Evolutionary conservation across 2,329 filamentous ascomycete genomes (phyloP).

Genomic region (Arthrobotrys sinensis): DNA sequence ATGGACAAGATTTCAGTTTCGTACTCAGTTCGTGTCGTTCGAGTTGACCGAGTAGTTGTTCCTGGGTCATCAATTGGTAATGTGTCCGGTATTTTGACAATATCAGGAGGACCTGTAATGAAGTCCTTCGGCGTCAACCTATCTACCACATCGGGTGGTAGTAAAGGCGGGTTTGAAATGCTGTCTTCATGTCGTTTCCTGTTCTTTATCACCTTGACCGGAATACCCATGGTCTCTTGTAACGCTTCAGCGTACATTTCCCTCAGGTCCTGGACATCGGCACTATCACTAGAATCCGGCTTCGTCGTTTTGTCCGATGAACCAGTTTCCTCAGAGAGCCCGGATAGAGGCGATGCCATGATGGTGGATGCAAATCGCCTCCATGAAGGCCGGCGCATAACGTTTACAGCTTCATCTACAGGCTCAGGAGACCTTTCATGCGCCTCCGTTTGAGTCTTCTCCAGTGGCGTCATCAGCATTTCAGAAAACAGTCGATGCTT

Average conservation of each 20-base stretch:
- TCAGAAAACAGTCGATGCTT: constrained; percentile 54
- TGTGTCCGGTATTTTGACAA: constrained; percentile 15
- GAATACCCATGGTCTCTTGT: constrained; percentile 39
- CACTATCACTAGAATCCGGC: constrained; percentile 16
- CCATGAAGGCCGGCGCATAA: constrained; percentile 54
- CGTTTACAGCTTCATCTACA: constrained; percentile 26
- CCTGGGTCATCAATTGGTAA: not conserved
- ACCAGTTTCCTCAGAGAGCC: constrained; percentile 43
- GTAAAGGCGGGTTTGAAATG: constrained; percentile 6
- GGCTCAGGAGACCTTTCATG: constrained; percentile 26
- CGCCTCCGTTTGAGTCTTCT: constrained; percentile 30
- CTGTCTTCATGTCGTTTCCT: constrained; percentile 34
- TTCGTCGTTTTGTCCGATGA: constrained; percentile 31
- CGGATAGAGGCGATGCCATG: constrained; percentile 42
- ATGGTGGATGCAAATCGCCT: constrained; percentile 55
- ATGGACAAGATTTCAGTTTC: constrained; percentile 55
- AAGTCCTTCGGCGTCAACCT: constrained; percentile 35
- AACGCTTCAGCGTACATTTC: constrained; percentile 56
- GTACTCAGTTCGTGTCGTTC: constrained; percentile 46
- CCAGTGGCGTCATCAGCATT: constrained; percentile 37
- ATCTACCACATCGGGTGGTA: constrained; percentile 32
- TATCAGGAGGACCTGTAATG: constrained; percentile 43
- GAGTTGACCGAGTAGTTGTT: not conserved
- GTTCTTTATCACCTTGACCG: constrained; percentile 30
- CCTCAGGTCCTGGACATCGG: constrained; percentile 20